Percentiles rank a stretch among this genome's conserved stretches.
phyloP scores from a whole-genome alignment of 495 filamentous ascomycete species.

The Ascodesmis nigricans region DNA sequence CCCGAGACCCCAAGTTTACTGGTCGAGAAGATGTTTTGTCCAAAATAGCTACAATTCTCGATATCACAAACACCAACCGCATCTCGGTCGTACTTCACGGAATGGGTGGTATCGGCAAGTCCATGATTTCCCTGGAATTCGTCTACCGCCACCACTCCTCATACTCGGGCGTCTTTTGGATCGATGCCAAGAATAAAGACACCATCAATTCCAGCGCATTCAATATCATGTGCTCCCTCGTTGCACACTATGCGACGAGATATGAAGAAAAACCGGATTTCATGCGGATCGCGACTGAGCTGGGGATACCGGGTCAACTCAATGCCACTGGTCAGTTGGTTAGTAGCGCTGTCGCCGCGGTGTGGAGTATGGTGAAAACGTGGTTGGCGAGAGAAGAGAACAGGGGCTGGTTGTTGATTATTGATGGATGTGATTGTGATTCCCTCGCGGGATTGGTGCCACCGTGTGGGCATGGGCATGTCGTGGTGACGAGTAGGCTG shows the following conservation, averaged over 20 bases:
- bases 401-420: slow-evolving; percentile 6
- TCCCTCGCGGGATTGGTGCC: neutral
- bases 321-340: slow-evolving; percentile 1
- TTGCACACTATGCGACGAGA: slow-evolving; percentile 4
- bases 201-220: neutral
- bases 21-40: slow-evolving; percentile 6
- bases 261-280: slow-evolving; percentile 3
- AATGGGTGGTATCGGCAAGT: slow-evolving; percentile 13
- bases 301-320: neutral
- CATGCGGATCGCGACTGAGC: neutral
- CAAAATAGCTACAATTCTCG: neutral
- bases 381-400: slow-evolving; percentile 5
- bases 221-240: neutral
- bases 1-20: slow-evolving; percentile 5
- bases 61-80: neutral
- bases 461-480: slow-evolving; percentile 1
- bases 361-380: slow-evolving; percentile 1
- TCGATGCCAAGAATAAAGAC: slow-evolving; percentile 4
- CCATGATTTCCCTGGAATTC: slow-evolving; percentile 10
- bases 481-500: slow-evolving; percentile 7
- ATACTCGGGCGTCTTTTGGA: slow-evolving; percentile 13
- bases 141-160: slow-evolving; percentile 6
- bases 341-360: neutral
- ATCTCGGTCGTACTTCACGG: slow-evolving; percentile 7
- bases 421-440: slow-evolving; percentile 4